Evolutionary conservation across 331 rosid species (phyloP).

Genomic region (Cydonia oblonga): DNA sequence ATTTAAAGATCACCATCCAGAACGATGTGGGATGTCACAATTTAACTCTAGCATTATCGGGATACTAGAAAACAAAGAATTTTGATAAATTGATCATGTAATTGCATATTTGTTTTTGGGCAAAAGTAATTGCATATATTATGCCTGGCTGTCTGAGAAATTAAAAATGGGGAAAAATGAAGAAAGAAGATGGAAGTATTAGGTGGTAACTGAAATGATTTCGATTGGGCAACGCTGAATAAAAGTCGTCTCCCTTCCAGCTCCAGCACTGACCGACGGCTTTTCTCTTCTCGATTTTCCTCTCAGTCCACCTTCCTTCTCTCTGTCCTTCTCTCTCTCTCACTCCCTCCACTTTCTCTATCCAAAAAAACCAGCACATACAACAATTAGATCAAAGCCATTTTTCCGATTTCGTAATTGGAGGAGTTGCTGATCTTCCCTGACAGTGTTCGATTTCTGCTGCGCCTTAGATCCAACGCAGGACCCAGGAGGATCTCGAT

Average conservation of each 20-base stretch:
- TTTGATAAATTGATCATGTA: no score
- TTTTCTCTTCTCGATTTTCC: constrained; percentile 25
- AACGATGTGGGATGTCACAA: no score
- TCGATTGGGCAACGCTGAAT: constrained; percentile 10
- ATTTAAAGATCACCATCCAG: no score
- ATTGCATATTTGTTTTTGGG: no score
- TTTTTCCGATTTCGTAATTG: constrained; percentile 1
- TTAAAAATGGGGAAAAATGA: neutral
- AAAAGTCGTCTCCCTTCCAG: constrained; percentile 36
- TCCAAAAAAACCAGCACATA: neutral
- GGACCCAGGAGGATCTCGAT: neutral
- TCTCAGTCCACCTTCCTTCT: constrained; percentile 40
- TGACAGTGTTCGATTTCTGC: neutral
- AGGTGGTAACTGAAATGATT: constrained; percentile 1
- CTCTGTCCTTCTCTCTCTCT: neutral
- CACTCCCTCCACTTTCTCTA: no score
- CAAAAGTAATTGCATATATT: neutral
- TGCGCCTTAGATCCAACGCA: neutral
- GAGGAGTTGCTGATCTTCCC: constrained; percentile 36
- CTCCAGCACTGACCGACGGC: constrained; percentile 35
- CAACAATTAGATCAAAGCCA: constrained; percentile 6
- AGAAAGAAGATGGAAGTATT: neutral
- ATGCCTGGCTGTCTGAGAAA: neutral
- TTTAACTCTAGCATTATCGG: no score
- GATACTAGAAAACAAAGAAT: no score